Percentiles rank a stretch among this genome's conserved stretches.
Evolutionary conservation across 441 rosid species (phyloP).

Genomic region (Erodium moschatum): DNA sequence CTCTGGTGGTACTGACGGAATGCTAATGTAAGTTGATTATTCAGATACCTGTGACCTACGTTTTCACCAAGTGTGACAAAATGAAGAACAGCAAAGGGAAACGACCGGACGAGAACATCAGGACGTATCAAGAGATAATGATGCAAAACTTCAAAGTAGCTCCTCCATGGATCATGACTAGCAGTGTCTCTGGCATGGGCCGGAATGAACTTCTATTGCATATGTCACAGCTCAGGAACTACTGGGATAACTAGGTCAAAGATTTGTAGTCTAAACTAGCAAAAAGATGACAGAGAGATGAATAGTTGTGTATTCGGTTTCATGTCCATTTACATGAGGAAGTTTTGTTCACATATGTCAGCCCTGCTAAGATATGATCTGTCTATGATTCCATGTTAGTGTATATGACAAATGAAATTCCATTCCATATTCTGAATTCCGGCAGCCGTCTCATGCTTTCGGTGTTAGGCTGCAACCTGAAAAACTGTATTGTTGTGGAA

Average conservation of each 20-base stretch:
- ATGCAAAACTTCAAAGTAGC: slow-evolving; percentile 46
- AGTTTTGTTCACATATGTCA: background rate
- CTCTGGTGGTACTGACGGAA: background rate
- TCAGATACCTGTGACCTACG: slow-evolving; percentile 76
- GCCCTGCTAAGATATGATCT: too few species aligned
- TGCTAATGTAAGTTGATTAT: background rate
- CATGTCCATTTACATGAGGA: background rate
- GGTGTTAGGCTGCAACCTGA: too few species aligned
- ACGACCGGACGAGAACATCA: slow-evolving; percentile 69
- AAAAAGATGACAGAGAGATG: background rate
- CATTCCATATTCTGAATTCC: too few species aligned
- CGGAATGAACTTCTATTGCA: slow-evolving; percentile 88
- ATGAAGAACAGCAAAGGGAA: slow-evolving; percentile 57
- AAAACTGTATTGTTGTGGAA: too few species aligned
- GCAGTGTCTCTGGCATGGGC: slow-evolving; percentile 70
- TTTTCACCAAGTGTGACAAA: slow-evolving; percentile 79
- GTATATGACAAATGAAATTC: background rate
- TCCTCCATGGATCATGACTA: slow-evolving; percentile 89
- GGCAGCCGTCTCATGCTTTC: too few species aligned
- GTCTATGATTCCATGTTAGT: background rate
- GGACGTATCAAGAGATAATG: slow-evolving; percentile 54
- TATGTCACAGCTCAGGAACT: slow-evolving; percentile 81
- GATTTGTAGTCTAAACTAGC: slow-evolving; percentile 15
- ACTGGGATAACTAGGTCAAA: slow-evolving; percentile 58
- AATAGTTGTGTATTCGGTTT: background rate